Percentiles rank a stretch among this genome's conserved stretches.
phyloP scores from a whole-genome alignment of 1,284 basidiomycete genomes.

The Cutaneotrichosporon sp. region DNA sequence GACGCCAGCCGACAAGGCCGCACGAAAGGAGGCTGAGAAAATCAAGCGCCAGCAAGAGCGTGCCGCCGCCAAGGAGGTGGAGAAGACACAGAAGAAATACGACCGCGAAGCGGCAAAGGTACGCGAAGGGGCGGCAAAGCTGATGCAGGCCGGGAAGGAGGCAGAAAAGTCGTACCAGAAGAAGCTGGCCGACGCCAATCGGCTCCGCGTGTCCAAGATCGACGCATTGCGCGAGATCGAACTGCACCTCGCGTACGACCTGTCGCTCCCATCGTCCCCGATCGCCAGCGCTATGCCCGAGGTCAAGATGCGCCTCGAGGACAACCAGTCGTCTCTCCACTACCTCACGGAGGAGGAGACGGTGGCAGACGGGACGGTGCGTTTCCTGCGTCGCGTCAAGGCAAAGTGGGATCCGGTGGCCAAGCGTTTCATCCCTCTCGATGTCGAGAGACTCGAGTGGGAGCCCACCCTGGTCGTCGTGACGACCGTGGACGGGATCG shows the following conservation, averaged over 20 bases:
- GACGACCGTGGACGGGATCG: slow-evolving; percentile 42
- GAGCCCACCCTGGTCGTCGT: slow-evolving; percentile 42
- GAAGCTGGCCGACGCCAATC: slow-evolving; percentile 42
- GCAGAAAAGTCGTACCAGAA: slow-evolving; percentile 44
- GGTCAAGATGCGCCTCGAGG: slow-evolving; percentile 37
- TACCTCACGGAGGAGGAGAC: slow-evolving; percentile 33
- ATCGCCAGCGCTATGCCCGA: slow-evolving; percentile 47
- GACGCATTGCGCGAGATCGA: slow-evolving; percentile 50
- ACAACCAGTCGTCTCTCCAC: slow-evolving; percentile 36
- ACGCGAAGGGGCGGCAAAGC: neutral
- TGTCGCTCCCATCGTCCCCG: slow-evolving; percentile 37
- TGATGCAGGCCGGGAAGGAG: slow-evolving; percentile 37
- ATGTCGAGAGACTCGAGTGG: slow-evolving; percentile 51
- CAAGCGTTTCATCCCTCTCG: slow-evolving; percentile 43
- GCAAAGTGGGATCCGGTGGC: slow-evolving; percentile 35
- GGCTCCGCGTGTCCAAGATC: slow-evolving; percentile 44
- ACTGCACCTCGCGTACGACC: slow-evolving; percentile 46
- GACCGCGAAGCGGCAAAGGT: slow-evolving; percentile 41
- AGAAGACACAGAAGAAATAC: slow-evolving; percentile 35
- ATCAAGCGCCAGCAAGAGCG: neutral
- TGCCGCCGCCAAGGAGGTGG: slow-evolving; percentile 28
- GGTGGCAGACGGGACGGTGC: slow-evolving; percentile 38
- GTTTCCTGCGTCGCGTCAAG: slow-evolving; percentile 45
- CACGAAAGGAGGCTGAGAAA: slow-evolving; percentile 9
- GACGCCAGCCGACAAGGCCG: neutral